Evolutionary conservation across 441 rosid genomes (phyloP).

Genomic region (Populus hybrid): DNA sequence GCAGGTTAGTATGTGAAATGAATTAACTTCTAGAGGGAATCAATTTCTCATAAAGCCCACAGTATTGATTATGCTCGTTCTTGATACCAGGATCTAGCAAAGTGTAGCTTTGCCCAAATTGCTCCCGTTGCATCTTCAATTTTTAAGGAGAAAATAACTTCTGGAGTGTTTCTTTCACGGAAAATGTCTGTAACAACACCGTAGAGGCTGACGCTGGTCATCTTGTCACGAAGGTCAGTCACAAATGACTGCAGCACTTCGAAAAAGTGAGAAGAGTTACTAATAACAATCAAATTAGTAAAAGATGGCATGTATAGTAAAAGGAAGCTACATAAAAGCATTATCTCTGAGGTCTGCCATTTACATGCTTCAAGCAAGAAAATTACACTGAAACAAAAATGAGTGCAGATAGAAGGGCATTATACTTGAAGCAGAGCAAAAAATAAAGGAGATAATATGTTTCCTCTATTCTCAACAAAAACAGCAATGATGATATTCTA

Average conservation of each 20-base stretch:
- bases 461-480: not conserved
- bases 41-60: not conserved
- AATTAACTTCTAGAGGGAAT: not conserved
- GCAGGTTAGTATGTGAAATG: not conserved
- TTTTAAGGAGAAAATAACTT: slow-evolving; percentile 54
- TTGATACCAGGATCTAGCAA: slow-evolving; percentile 62
- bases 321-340: not conserved
- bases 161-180: slow-evolving; percentile 37
- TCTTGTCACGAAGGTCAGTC: slow-evolving; percentile 68
- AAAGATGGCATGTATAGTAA: not conserved
- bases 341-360: not conserved
- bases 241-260: slow-evolving; percentile 66
- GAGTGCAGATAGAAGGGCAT: not conserved
- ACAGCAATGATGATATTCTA: not conserved
- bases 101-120: slow-evolving; percentile 74
- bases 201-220: slow-evolving; percentile 80
- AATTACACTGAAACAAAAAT: not conserved
- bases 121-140: slow-evolving; percentile 74
- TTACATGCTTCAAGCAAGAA: not conserved
- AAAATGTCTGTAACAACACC: slow-evolving; percentile 58
- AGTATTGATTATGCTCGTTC: not conserved
- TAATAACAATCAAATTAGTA: not conserved
- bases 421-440: not conserved
- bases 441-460: not conserved
- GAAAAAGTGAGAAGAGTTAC: slow-evolving; percentile 30